Conservation (phyloP, 371 early-diverging fungal species). For the Mortierella sp. region DNA sequence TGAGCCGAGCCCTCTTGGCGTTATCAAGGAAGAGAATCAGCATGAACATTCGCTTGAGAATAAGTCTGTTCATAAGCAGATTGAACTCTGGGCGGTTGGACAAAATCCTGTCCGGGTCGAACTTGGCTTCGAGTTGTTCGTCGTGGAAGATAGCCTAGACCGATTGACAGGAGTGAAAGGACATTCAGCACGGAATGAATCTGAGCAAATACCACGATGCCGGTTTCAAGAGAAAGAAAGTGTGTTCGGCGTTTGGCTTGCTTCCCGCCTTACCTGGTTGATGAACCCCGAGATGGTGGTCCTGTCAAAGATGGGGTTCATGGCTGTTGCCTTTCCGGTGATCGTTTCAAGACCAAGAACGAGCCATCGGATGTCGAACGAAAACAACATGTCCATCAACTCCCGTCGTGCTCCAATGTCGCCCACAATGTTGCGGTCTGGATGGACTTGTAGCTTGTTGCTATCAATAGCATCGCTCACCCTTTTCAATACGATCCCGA, state of each 20-base stretch:
- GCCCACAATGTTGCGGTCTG: constrained; percentile 40
- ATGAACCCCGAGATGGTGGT: constrained; percentile 39
- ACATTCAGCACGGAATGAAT: too few relatives aligned
- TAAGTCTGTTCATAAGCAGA: constrained; percentile 43
- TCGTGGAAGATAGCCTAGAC: constrained; percentile 51
- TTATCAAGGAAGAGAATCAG: constrained; percentile 53
- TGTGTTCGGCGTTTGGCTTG: too few relatives aligned
- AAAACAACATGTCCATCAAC: constrained; percentile 50
- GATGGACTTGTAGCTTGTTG: constrained; percentile 38
- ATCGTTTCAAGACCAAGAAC: constrained; percentile 52
- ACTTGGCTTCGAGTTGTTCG: constrained; percentile 25
- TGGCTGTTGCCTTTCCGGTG: constrained; percentile 39
- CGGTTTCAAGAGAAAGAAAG: too few relatives aligned
- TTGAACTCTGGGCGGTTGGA: constrained; percentile 43
- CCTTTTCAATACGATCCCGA: constrained; percentile 40
- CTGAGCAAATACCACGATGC: too few relatives aligned
- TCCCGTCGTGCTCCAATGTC: constrained; percentile 35
- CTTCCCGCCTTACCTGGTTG: constrained; percentile 23
- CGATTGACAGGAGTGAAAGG: too few relatives aligned
- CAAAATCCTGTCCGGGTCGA: constrained; percentile 42
- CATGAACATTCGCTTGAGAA: constrained; percentile 50
- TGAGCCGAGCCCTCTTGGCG: constrained; percentile 46
- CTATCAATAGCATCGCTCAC: constrained; percentile 46
- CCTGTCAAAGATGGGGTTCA: constrained; percentile 44
- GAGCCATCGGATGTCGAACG: constrained; percentile 55